Base-by-base conservation (phyloP, 495 filamentous ascomycete genomes). In the Penicillium alfredii region DNA sequence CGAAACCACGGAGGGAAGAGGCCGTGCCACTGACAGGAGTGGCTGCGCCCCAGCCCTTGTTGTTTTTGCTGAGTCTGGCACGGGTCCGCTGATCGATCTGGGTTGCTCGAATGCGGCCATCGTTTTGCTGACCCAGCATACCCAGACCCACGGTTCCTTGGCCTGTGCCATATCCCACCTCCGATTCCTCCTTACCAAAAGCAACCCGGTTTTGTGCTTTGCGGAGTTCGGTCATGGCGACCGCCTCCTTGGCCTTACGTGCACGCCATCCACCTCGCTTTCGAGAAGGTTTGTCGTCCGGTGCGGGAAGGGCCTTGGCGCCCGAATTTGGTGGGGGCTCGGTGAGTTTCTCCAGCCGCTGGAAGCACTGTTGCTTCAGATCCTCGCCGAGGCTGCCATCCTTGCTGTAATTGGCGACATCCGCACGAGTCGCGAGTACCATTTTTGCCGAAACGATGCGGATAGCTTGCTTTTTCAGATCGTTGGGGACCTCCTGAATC, bases 191-290 rank as follows among this genome's bases (percentile, higher is more conserved):
- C 51, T 93, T 92, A 33, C 90, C 90, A 47, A 98, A 98, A 0
- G 83, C 88, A 74, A 98, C 81, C 14, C 92, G 78, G 63, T 98
- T 98, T 63, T 95, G 90, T 6, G 89, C 88, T 54, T 97, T 97
- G 38, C 88, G 83, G 19, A 98, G 68, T 38, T 98, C 92, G 2
- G 92, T 98, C 88, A 96, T 94, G 40, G 92, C 90, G 4, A 84
- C 84, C 6, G 89, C 88, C 66, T 96, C 93, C 71, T 98, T 98
- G 41, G 89, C 92, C 58, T 94, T 95, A 24, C 92, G 76, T 4
- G 89, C 92, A 42, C 89, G 74, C 17, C 93, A 73, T 30, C 92
- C 92, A 58, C 92, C 92, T 46, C 92, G 85, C 64, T 98, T 98
- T 12, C 88, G 71, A 10, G 86, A 80, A 9, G 86, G 92, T 61